Conservation (phyloP, 148 eudicot species). For the Spergularia marina region DNA sequence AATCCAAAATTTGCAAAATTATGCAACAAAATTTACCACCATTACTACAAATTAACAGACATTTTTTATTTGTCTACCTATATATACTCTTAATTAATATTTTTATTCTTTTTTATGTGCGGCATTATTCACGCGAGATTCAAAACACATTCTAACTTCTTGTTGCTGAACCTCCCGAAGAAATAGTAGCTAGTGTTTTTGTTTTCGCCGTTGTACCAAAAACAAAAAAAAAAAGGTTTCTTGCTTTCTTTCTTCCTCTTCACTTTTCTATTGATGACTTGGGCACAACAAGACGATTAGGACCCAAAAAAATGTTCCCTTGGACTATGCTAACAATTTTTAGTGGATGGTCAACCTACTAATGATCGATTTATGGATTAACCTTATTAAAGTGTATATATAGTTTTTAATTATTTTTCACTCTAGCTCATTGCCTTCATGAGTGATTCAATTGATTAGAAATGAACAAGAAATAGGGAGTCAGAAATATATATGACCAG, state of each 20-base stretch:
- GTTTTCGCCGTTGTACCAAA: too few species aligned
- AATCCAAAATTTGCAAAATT: too few species aligned
- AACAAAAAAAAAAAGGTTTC: too few species aligned
- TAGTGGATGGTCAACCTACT: slow-evolving; percentile 10
- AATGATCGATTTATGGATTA: not conserved
- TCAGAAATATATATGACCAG: not conserved
- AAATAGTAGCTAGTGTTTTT: too few species aligned
- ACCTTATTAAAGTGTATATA: not conserved
- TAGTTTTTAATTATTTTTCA: not conserved
- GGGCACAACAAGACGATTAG: slow-evolving; percentile 4
- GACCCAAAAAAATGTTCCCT: slow-evolving; percentile 10
- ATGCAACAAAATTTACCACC: too few species aligned
- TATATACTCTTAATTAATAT: too few species aligned
- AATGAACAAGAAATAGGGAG: not conserved
- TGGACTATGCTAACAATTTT: slow-evolving; percentile 6
- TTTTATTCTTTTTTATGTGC: too few species aligned
- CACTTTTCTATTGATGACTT: not conserved
- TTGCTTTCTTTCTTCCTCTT: not conserved
- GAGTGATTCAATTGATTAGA: not conserved
- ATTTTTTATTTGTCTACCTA: too few species aligned
- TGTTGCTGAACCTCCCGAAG: not conserved
- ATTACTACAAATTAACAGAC: too few species aligned
- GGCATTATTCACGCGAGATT: too few species aligned
- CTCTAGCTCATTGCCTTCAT: not conserved
- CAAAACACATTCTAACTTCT: too few species aligned